Base-by-base conservation (phyloP, 345 rosid species). In the Microcos paniculata region DNA sequence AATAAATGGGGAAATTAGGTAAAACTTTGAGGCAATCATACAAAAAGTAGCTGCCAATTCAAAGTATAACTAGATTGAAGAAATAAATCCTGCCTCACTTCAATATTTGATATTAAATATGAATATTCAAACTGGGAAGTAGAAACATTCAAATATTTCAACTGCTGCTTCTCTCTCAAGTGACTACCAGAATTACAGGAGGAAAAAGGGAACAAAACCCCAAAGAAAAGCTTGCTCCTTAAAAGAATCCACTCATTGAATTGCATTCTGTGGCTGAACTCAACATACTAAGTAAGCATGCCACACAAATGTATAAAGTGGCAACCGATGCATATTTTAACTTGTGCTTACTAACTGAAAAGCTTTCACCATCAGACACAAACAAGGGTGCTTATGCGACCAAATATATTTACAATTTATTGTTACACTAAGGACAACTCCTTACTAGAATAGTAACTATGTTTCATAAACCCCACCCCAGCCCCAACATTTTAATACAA, bases 81-180 rank as follows among this genome's bases (percentile, higher is more conserved):
- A 49, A 46, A 46, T 8, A 62, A 24, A 74, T 62, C 46, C 77
- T 62, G 31, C 61, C 38, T 21, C 46, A 62, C 21, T 74, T 62
- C 19, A 62, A 73, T 31, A 35, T 49, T 67, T 7, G 11, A 69
- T 30, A 69, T 28, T 16, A 66, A 8, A 4, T 67, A 8, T 46
- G 21, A 19, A 51, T n/a, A 26, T 18, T 48, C 40, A 35, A 3
- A 7, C 0, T 7, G 18, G 58, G 8, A 0, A 48, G 23, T 46
- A 61, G 46, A 4, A 73, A 48, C 30, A 73, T 46, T 43, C 11
- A 30, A 30, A 30, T 62, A 48, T n/a, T 61, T 48, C 3, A 38
- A 13, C n/a, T 13, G 21, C 70, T 30, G 23, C 23, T 33, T 73
- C 70, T 46, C 43, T 2, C 59, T n/a, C 15, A 45, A 73, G 51